Base-by-base conservation (phyloP, 1,284 basidiomycete genomes). In the Microbotryum lychnidis-dioicae region DNA sequence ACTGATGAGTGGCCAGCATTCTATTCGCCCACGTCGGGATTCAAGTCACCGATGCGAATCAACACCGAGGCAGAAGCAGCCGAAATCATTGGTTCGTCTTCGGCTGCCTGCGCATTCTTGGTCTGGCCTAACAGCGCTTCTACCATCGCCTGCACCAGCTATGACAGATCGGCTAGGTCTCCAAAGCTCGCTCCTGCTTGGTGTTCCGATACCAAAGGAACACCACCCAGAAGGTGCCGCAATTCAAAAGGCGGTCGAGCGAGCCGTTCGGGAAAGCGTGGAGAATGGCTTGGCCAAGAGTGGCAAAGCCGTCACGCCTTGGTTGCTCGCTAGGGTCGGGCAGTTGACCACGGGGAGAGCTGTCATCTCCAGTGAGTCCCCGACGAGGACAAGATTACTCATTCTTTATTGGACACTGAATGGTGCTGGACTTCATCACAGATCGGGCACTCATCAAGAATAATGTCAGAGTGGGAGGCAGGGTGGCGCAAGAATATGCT, bases 261-360 rank as follows among this genome's bases (percentile, higher is more conserved):
- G 84, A 71, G 94, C 96, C 4, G 82, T 98, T 0, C 74, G 75
- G 23, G 94, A 98, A 75, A 87, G 88, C 9, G 84, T 89, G 66
- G 81, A 83, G 66, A 86, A 86, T 67, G 91, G 92, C 0, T 80
- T 97, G 54, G 87, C 83, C 71, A 85, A 81, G 69, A 78, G 80
- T 16, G 96, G 96, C 7, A 97, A 97, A 72, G 87, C 91, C 66
- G 92, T 84, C 12, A 98, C 96, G 1, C 96, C 96, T 4, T 98
- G 94, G 94, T 79, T 99, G 14, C 79, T 99, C 33, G 80, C 82
- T 61, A 83, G 93, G 21, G 87, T 98, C 2, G 82, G 82, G 9
- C 86, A 97, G 74, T 78, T 98, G 52, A 91, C 89, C 0, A 73
- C 80, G 47, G 89, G 90, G 4, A 79, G 78, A 62, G 90, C 90